These are phyloP conservation scores for Tetracentron sinense DNA, from an alignment of 164 flowering plant species.

Conservation along the genomic window DNA sequence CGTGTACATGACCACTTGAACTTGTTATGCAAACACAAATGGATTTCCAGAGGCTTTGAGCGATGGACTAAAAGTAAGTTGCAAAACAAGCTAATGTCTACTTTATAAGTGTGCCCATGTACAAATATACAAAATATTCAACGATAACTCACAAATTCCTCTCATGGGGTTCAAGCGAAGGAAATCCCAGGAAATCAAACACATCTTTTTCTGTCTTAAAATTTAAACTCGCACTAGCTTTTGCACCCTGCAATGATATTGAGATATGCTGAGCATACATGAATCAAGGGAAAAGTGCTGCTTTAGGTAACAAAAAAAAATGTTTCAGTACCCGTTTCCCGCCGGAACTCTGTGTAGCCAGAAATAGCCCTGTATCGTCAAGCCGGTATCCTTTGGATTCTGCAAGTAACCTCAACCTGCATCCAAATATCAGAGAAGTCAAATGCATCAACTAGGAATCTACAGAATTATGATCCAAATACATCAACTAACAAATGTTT, in stretches of 20 bases:
- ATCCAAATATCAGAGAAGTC: conserved; percentile 6
- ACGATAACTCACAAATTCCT: conserved; percentile 61
- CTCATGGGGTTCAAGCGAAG: conserved; percentile 89
- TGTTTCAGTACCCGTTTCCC: conserved; percentile 56
- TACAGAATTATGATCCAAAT: not conserved
- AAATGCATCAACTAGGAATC: not conserved
- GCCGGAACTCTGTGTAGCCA: conserved; percentile 69
- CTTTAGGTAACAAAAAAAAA: not conserved
- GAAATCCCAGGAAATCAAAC: conserved; percentile 87
- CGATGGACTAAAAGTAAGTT: too few species aligned
- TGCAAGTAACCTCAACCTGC: conserved; percentile 87
- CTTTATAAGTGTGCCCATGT: not conserved
- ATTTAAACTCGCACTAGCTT: conserved; percentile 55
- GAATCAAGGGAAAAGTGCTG: not conserved
- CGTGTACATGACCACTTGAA: too few species aligned
- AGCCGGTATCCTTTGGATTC: conserved; percentile 90
- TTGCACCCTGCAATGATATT: conserved; percentile 43
- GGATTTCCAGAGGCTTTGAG: too few species aligned
- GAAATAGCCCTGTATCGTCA: conserved; percentile 90
- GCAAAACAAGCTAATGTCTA: too few species aligned
- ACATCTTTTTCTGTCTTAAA: conserved; percentile 77
- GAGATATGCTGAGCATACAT: not conserved
- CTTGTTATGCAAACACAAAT: too few species aligned
- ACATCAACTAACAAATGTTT: not conserved
- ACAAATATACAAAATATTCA: not conserved